phyloP scores from a whole-genome alignment of 805 yeast species.

The Ogataea ganodermae region DNA sequence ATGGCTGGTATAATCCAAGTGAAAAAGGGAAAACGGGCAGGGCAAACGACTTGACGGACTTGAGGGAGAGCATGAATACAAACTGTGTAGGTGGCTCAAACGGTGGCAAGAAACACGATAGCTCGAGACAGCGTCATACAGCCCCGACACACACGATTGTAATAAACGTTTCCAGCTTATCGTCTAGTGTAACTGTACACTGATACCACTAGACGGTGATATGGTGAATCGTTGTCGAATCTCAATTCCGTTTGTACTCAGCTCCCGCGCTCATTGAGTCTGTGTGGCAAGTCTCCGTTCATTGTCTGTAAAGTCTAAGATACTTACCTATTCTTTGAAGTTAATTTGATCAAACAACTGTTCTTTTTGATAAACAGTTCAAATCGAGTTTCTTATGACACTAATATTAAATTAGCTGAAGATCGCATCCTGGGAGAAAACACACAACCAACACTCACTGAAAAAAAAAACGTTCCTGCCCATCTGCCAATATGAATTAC shows the following conservation, averaged over 20 bases:
- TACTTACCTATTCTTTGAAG: background rate
- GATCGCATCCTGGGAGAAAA: background rate
- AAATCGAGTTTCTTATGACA: background rate
- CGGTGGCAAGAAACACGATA: too few species aligned
- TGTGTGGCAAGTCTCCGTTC: background rate
- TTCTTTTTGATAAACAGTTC: background rate
- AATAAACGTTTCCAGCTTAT: too few species aligned
- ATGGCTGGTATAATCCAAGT: too few species aligned
- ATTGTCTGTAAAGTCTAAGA: background rate
- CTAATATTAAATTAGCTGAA: background rate
- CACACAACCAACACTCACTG: background rate
- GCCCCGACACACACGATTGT: too few species aligned
- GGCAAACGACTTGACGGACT: too few species aligned
- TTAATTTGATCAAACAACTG: background rate
- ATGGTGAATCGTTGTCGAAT: background rate
- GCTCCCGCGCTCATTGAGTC: background rate
- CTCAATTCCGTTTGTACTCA: background rate
- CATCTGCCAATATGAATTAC: slow-evolving; percentile 14
- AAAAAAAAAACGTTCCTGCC: slow-evolving; percentile 9
- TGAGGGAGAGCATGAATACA: too few species aligned
- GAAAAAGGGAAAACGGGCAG: too few species aligned
- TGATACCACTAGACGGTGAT: too few species aligned
- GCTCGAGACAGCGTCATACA: too few species aligned
- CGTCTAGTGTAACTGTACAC: too few species aligned
- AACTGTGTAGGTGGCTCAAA: too few species aligned